A percentile compares a stretch with the other conserved stretches of the same genome.
Conservation (phyloP, 2,329 filamentous ascomycete species). For the Fusarium sp. region DNA sequence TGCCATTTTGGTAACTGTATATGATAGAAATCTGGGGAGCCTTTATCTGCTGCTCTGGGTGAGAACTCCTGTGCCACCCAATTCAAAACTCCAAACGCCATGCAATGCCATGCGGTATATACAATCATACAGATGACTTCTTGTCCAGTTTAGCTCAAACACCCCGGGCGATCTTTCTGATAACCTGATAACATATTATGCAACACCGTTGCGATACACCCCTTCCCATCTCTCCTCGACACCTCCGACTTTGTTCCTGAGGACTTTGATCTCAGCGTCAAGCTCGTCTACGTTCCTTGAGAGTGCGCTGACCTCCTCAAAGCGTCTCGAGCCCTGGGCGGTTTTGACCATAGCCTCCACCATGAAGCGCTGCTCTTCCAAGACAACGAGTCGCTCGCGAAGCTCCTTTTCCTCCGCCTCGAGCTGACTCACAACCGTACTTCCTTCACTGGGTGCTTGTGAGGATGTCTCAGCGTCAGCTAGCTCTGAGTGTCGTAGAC, state of each 20-base stretch:
- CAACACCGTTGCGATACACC: conserved; percentile 57
- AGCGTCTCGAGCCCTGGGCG: conserved; percentile 80
- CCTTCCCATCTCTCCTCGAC: conserved; percentile 73
- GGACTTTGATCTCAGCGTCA: conserved; percentile 78
- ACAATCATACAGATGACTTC: background rate
- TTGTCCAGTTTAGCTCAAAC: background rate
- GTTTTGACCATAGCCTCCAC: conserved; percentile 86
- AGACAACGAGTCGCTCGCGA: conserved; percentile 81
- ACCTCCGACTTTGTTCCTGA: conserved; percentile 73
- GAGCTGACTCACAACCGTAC: conserved; percentile 68
- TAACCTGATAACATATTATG: conserved; percentile 8
- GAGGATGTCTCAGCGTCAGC: conserved; percentile 61
- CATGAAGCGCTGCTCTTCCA: conserved; percentile 93
- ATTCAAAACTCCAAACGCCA: conserved; percentile 50
- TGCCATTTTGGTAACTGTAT: background rate
- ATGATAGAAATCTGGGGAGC: conserved; percentile 3
- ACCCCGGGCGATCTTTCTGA: background rate
- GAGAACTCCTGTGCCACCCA: conserved; percentile 10
- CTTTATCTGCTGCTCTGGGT: conserved; percentile 5
- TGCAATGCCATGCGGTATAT: conserved; percentile 50
- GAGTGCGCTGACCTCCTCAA: conserved; percentile 87
- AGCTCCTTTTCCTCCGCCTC: conserved; percentile 88
- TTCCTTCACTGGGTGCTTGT: conserved; percentile 61
- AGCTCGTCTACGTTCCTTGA: conserved; percentile 86
- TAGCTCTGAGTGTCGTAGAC: conserved; percentile 61